These are phyloP conservation scores for Entomortierella lignicola DNA, from an alignment of 192 early-diverging fungal genomes.

Conservation along the genomic window DNA sequence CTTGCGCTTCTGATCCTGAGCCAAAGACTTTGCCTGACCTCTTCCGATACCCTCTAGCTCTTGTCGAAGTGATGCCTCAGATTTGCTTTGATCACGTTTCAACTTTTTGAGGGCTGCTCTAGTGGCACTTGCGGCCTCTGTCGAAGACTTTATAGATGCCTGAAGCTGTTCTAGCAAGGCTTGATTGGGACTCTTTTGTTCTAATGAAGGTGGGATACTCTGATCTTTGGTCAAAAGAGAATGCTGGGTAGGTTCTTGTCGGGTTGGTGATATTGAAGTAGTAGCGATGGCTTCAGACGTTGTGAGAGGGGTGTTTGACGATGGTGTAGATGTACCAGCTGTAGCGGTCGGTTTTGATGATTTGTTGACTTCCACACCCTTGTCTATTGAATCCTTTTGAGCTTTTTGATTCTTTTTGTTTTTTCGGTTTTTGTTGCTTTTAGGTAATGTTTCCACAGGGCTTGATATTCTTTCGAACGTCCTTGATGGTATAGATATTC, in stretches of 20 bases:
- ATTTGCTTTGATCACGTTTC: conserved; percentile 39
- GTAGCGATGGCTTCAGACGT: neutral
- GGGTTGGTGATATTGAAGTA: neutral
- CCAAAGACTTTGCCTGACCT: conserved; percentile 33
- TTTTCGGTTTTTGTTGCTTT: conserved; percentile 29
- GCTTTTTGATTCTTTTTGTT: conserved; percentile 38
- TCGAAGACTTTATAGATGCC: conserved; percentile 18
- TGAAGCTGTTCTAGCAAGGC: conserved; percentile 25
- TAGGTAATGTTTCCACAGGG: conserved; percentile 3
- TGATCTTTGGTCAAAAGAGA: neutral
- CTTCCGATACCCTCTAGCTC: conserved; percentile 50
- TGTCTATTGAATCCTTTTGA: conserved; percentile 26
- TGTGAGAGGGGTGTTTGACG: neutral
- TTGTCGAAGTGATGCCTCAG: conserved; percentile 31
- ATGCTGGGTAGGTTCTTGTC: neutral
- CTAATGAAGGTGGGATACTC: neutral
- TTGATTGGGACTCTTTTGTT: conserved; percentile 29
- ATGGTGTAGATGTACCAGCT: neutral
- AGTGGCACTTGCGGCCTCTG: conserved; percentile 15
- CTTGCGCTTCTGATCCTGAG: conserved; percentile 52
- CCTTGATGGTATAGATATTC: conserved; percentile 11
- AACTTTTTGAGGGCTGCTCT: conserved; percentile 32
- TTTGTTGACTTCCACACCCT: neutral
- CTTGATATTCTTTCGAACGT: conserved; percentile 5
- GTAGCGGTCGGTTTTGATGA: conserved; percentile 5